Evolutionary conservation across 202 grass and related monocot species (phyloP).

Genomic region (Carex sylvatica): DNA sequence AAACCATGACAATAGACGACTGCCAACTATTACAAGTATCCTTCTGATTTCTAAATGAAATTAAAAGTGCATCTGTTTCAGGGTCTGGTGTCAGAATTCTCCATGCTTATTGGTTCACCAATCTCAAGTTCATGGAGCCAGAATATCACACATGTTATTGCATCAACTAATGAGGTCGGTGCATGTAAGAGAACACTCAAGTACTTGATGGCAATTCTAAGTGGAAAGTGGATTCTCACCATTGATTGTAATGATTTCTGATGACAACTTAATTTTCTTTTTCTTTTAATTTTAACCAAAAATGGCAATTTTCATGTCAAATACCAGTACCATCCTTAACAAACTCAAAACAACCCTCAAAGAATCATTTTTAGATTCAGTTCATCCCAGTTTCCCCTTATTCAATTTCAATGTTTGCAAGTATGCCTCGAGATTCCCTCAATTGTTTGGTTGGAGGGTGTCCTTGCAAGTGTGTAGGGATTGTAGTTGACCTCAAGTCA

Average conservation of each 20-base stretch:
- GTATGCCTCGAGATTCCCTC: not conserved
- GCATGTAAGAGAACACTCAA: constrained; percentile 87
- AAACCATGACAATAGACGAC: not conserved
- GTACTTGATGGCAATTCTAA: constrained; percentile 83
- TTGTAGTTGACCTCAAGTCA: not conserved
- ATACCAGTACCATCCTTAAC: not conserved
- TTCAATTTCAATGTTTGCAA: not conserved
- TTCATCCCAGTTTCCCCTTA: not conserved
- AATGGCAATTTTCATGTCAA: not conserved
- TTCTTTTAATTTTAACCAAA: not conserved
- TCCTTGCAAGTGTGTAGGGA: not conserved
- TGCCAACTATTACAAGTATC: not conserved
- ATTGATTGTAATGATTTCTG: constrained; percentile 56
- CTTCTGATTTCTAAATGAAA: constrained; percentile 31
- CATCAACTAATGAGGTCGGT: constrained; percentile 63
- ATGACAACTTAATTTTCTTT: not conserved
- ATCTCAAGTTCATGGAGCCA: constrained; percentile 65
- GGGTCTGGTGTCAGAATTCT: constrained; percentile 58
- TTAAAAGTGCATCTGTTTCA: constrained; percentile 24
- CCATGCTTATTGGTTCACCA: constrained; percentile 49
- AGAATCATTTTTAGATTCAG: not conserved
- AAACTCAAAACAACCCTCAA: not conserved
- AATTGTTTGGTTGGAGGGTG: not conserved
- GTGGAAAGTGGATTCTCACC: constrained; percentile 80
- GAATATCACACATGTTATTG: constrained; percentile 78